Conservation (phyloP, 2,329 filamentous ascomycete genomes). For the Xylariaceae sp. region DNA sequence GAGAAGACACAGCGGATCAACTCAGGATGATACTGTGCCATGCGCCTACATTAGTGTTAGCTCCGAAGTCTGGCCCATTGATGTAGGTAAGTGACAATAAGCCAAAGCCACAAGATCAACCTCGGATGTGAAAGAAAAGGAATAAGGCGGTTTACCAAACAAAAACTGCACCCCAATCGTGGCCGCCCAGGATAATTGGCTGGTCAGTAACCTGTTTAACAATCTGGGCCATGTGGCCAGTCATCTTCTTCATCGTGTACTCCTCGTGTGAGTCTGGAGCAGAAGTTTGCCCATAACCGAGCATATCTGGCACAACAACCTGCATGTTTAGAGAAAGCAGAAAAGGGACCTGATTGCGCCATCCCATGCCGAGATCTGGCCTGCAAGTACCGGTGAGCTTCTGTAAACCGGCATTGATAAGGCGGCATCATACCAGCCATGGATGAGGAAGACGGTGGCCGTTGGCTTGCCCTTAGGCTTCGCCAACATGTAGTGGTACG, state of each 20-base stretch:
- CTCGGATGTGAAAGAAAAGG: background rate
- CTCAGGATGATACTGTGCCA: constrained; percentile 74
- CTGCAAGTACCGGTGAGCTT: constrained; percentile 62
- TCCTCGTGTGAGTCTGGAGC: constrained; percentile 65
- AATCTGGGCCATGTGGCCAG: constrained; percentile 77
- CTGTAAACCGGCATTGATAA: background rate
- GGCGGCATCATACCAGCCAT: constrained; percentile 38
- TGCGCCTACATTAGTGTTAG: constrained; percentile 49
- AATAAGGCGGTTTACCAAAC: constrained; percentile 57
- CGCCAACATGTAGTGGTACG: constrained; percentile 69
- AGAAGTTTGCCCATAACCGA: constrained; percentile 82
- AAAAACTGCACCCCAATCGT: constrained; percentile 88
- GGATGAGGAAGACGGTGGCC: constrained; percentile 56
- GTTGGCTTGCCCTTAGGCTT: constrained; percentile 52
- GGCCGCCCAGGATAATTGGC: constrained; percentile 81
- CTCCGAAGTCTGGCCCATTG: background rate
- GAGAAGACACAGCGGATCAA: constrained; percentile 78
- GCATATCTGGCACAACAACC: constrained; percentile 83
- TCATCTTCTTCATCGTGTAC: constrained; percentile 75
- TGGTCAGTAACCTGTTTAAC: constrained; percentile 59
- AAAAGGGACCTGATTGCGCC: constrained; percentile 86
- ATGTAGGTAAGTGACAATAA: background rate
- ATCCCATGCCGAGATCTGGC: constrained; percentile 82
- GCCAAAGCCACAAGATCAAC: background rate
- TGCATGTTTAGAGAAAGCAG: constrained; percentile 74